Conservation (phyloP, 2,329 filamentous ascomycete species). For the Colletotrichum sublineola region DNA sequence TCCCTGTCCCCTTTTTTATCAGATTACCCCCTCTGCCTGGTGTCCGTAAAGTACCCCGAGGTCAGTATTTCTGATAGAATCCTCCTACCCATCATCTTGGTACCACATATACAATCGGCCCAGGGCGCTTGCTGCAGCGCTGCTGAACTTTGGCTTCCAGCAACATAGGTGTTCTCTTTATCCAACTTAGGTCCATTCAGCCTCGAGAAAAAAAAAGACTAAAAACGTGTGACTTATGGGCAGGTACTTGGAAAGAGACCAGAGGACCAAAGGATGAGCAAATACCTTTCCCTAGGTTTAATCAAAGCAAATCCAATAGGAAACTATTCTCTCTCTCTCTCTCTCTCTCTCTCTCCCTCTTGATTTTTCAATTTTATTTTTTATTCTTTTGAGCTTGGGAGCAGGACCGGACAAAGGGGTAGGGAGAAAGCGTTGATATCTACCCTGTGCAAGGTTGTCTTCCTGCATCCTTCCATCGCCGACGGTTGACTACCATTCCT, state of each 20-base stretch:
- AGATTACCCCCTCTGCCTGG: neutral
- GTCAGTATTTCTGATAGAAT: neutral
- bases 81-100: neutral
- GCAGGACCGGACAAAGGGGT: neutral
- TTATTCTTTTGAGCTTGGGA: neutral
- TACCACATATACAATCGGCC: neutral
- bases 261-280: neutral
- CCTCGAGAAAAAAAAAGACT: neutral
- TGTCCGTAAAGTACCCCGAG: neutral
- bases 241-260: neutral
- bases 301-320: neutral
- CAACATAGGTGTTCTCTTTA: neutral
- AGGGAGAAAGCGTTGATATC: slow-evolving; percentile 4
- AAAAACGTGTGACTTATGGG: neutral
- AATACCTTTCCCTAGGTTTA: slow-evolving; percentile 15
- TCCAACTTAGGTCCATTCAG: neutral
- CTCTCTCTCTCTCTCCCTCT: too few relatives aligned
- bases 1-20: slow-evolving; percentile 16
- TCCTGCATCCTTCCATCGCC: slow-evolving; percentile 26
- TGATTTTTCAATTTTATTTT: too few relatives aligned
- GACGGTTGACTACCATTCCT: neutral
- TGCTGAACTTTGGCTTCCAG: neutral
- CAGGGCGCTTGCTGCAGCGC: neutral
- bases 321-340: neutral
- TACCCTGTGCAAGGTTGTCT: slow-evolving; percentile 20